Base-by-base conservation (phyloP, 768 basidiomycete genomes). In the Pisolithus marmoratus region DNA sequence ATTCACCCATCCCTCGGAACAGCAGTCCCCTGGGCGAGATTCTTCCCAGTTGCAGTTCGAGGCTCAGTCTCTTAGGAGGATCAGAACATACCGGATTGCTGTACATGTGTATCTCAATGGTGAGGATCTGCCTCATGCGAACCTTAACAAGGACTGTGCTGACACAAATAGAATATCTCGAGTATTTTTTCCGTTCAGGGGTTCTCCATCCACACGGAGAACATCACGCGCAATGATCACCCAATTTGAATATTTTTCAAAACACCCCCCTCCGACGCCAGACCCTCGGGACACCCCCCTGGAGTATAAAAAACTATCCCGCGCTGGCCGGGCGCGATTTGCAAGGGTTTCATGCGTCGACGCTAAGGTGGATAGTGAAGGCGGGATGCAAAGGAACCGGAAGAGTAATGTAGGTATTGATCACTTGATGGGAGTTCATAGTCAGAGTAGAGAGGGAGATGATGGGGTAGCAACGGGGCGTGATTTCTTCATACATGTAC, bases 401-500 rank as follows among this genome's bases (percentile, higher is more conserved):
- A 74, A 78, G 59, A 84, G 86, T 54, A 87, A 90, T 61, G 83
- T 96, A 56, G 69, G 75, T 15, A 78, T 96, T 37, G 71, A 76
- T 0, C 95, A 99, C 65, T 68, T 74, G 46, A 72, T 99, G 49
- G 94, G 92, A 72, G 77, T 91, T 46, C 76, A 88, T 26, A 79
- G n/a, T 97, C 50, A 76, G 93, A 36, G 85, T 95, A 15, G 86
- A 93, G 68, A 77, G 86, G 22, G 90, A 56, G 84, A 90, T 60
- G 58, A 63, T 20, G 71, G 75, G 15, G 64, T 74, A 76, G 34
- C 87, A 24, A 43, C 24, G n/a, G 43, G 87, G 34, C 92, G 87
- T 65, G 94, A 94, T 64, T 90, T 94, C 58, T 81, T 88, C 26
- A 80, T 94, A 53, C 86, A 92, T 64, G 84, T 83, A 0, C 92